phyloP scores from a whole-genome alignment of 495 filamentous ascomycete genomes.

The Trichoderma erinaceum region DNA sequence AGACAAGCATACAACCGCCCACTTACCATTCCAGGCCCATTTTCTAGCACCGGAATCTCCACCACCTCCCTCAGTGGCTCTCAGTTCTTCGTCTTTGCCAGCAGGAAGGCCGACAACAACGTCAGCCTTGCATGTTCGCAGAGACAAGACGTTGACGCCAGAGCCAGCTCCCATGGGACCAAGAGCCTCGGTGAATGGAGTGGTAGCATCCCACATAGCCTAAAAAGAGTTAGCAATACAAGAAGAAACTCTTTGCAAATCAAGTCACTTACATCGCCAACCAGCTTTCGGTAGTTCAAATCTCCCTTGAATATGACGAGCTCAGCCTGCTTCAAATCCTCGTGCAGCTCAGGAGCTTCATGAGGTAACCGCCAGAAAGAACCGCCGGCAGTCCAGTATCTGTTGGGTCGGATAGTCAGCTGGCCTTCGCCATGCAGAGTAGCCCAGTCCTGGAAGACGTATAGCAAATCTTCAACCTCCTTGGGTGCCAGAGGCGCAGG shows the following conservation, averaged over 20 bases:
- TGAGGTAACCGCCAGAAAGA: conserved; percentile 81
- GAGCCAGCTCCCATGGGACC: conserved; percentile 77
- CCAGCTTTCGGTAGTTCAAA: conserved; percentile 89
- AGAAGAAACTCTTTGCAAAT: conserved; percentile 17
- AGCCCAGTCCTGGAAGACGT: conserved; percentile 79
- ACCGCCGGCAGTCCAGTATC: conserved; percentile 82
- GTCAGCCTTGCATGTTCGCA: conserved; percentile 94
- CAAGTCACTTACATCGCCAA: conserved; percentile 63
- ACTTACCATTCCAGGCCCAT: conserved; percentile 98
- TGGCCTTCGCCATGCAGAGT: conserved; percentile 72
- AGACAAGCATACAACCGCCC: conserved; percentile 88
- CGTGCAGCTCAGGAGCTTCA: conserved; percentile 56
- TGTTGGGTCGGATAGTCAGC: conserved; percentile 69
- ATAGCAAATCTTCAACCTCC: conserved; percentile 60
- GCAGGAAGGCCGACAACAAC: conserved; percentile 81
- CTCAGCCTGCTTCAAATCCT: conserved; percentile 77
- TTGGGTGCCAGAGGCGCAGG: conserved; percentile 55
- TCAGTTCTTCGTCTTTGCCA: conserved; percentile 75
- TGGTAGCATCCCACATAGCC: conserved; percentile 83
- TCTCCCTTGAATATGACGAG: conserved; percentile 97
- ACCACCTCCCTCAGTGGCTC: conserved; percentile 57
- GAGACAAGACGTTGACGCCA: conserved; percentile 72
- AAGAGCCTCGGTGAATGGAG: conserved; percentile 77
- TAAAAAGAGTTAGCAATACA: conserved; percentile 26
- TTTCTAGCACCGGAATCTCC: conserved; percentile 67